Percentiles rank a stretch among this genome's conserved stretches.
phyloP scores from a whole-genome alignment of 805 yeast genomes.

The Lachancea nothofagi region DNA sequence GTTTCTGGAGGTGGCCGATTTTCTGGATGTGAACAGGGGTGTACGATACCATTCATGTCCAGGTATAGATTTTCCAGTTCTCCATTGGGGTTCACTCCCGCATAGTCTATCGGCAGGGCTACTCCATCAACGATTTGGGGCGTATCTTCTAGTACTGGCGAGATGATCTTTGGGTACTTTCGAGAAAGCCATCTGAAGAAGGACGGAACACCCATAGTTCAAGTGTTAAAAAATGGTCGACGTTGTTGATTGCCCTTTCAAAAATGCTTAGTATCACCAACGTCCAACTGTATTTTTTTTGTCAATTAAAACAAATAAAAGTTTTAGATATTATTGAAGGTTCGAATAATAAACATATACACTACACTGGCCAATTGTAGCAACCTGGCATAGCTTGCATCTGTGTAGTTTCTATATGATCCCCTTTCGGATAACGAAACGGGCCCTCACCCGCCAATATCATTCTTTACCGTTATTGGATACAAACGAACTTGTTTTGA shows the following conservation, averaged over 20 bases:
- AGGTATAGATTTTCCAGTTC: constrained; percentile 89
- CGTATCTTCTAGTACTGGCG: constrained; percentile 80
- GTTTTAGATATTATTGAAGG: too few relatives aligned
- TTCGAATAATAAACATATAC: too few relatives aligned
- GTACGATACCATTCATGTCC: constrained; percentile 99
- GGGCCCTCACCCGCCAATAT: background rate
- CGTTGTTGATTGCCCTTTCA: too few relatives aligned
- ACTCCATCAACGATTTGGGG: constrained; percentile 54
- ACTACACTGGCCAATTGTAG: too few relatives aligned
- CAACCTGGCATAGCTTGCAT: too few relatives aligned
- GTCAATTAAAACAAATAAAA: too few relatives aligned
- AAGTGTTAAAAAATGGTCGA: too few relatives aligned
- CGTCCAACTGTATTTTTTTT: too few relatives aligned
- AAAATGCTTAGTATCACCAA: background rate
- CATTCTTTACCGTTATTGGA: constrained; percentile 10
- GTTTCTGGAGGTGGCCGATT: constrained; percentile 93
- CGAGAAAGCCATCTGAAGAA: constrained; percentile 92
- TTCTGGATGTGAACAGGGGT: constrained; percentile 98
- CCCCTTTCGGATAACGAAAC: background rate
- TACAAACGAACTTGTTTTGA: constrained; percentile 5
- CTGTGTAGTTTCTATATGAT: too few relatives aligned
- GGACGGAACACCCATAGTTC: constrained; percentile 90
- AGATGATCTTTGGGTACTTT: constrained; percentile 89
- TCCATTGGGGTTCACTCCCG: constrained; percentile 86
- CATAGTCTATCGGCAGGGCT: constrained; percentile 58